These are phyloP conservation scores for Verticillium albo-atrum DNA, from an alignment of 2,329 filamentous ascomycete species.

Conservation along the genomic window DNA sequence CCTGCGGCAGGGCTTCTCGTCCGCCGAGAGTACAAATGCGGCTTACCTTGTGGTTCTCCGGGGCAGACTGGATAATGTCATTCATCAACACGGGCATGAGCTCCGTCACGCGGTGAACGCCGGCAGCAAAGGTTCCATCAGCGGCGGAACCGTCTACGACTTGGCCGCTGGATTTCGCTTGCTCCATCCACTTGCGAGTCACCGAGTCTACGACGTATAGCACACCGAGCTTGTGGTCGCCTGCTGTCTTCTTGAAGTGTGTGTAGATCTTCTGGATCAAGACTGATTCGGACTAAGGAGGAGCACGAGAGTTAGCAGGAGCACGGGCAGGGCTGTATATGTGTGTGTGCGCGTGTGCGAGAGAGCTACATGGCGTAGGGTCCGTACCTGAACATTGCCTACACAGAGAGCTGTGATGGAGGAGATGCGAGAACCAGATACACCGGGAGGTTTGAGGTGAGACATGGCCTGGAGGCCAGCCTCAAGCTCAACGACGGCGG, in stretches of 20 bases:
- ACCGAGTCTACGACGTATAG: conserved; percentile 99
- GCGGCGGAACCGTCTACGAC: conserved; percentile 73
- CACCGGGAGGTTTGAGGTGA: conserved; percentile 84
- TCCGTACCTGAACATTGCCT: conserved; percentile 78
- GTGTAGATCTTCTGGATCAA: conserved; percentile 96
- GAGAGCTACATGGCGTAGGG: not conserved
- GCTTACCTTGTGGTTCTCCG: conserved; percentile 96
- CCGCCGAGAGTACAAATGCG: conserved; percentile 10
- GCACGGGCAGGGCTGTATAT: not conserved
- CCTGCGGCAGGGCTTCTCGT: not conserved
- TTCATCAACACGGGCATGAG: conserved; percentile 90
- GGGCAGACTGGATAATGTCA: conserved; percentile 85
- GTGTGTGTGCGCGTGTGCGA: not conserved
- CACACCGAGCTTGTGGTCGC: conserved; percentile 95
- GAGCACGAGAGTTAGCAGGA: conserved; percentile 11
- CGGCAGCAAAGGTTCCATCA: conserved; percentile 91
- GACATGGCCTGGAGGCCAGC: conserved; percentile 88
- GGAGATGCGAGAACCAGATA: conserved; percentile 87
- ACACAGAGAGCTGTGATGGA: conserved; percentile 84
- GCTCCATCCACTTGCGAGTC: conserved; percentile 97
- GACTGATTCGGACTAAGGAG: conserved; percentile 79
- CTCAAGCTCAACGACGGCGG: conserved; percentile 87
- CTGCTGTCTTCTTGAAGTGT: conserved; percentile 91
- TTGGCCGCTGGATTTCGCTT: conserved; percentile 83
- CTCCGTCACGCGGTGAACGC: conserved; percentile 94